phyloP scores from a whole-genome alignment of 2,329 filamentous ascomycete species.

The Amauroascus niger region DNA sequence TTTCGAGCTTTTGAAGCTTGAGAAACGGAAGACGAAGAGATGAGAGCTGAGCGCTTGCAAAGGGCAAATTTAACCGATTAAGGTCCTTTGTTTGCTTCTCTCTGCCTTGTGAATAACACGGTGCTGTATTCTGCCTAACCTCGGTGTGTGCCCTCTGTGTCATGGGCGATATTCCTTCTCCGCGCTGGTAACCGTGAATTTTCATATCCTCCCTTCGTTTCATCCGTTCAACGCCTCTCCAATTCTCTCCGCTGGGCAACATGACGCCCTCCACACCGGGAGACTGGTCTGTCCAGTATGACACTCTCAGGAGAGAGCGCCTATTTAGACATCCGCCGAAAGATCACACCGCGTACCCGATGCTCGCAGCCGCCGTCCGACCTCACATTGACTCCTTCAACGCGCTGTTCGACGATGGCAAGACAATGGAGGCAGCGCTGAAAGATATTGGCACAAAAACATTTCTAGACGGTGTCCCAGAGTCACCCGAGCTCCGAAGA shows the following conservation, averaged over 20 bases:
- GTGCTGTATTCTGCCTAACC: neutral
- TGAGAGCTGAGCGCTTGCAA: neutral
- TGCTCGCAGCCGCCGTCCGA: constrained; percentile 72
- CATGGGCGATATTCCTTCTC: neutral
- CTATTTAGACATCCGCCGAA: constrained; percentile 83
- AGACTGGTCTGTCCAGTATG: constrained; percentile 74
- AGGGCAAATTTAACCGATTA: too few species aligned
- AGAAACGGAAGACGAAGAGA: neutral
- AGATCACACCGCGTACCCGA: constrained; percentile 79
- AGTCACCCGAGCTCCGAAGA: constrained; percentile 32
- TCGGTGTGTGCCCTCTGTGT: neutral
- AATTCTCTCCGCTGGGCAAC: constrained; percentile 8
- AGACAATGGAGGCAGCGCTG: constrained; percentile 63
- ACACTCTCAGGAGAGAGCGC: constrained; percentile 74
- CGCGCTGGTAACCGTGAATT: neutral
- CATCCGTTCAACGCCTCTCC: neutral
- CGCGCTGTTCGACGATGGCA: constrained; percentile 65
- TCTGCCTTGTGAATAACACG: neutral
- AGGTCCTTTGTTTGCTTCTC: too few species aligned
- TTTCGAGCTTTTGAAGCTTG: neutral
- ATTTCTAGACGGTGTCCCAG: constrained; percentile 67
- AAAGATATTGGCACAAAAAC: constrained; percentile 83
- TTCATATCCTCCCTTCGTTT: neutral
- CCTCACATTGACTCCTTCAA: constrained; percentile 97
- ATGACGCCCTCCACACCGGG: constrained; percentile 55